Conservation (phyloP, 2,329 filamentous ascomycete genomes). For the Ophioceras dolichostomum region DNA sequence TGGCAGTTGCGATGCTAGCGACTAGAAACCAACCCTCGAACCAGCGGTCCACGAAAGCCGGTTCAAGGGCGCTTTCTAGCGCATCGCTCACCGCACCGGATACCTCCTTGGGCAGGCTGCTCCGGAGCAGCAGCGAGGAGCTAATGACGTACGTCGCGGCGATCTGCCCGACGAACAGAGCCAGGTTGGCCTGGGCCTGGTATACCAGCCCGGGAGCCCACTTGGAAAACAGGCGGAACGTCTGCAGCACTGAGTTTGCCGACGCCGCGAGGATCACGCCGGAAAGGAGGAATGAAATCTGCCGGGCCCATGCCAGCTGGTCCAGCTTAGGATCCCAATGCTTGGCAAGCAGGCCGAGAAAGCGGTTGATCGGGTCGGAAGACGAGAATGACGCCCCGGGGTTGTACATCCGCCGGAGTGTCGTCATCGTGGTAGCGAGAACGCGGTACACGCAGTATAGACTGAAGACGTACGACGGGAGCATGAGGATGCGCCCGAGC, state of each 20-base stretch:
- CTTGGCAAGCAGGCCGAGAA: constrained; percentile 66
- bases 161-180: constrained; percentile 68
- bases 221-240: constrained; percentile 67
- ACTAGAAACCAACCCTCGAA: constrained; percentile 79
- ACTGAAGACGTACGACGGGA: constrained; percentile 57
- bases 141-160: constrained; percentile 78
- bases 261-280: constrained; percentile 73
- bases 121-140: constrained; percentile 62
- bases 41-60: constrained; percentile 65
- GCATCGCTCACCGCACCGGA: constrained; percentile 67
- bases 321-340: constrained; percentile 79
- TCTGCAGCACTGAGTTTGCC: constrained; percentile 75
- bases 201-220: constrained; percentile 61
- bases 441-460: constrained; percentile 80
- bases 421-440: constrained; percentile 56
- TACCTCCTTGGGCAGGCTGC: constrained; percentile 67
- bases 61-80: constrained; percentile 62
- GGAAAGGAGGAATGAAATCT: constrained; percentile 73
- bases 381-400: constrained; percentile 44
- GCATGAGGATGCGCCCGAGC: constrained; percentile 50
- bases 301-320: constrained; percentile 70
- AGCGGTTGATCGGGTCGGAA: constrained; percentile 72
- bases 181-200: constrained; percentile 65
- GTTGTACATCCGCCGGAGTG: constrained; percentile 45
- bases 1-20: constrained; percentile 51